A percentile compares a stretch with the other conserved stretches of the same genome.
phyloP scores from a whole-genome alignment of 306 rosid genomes.

The Ormosia semicastrata region DNA sequence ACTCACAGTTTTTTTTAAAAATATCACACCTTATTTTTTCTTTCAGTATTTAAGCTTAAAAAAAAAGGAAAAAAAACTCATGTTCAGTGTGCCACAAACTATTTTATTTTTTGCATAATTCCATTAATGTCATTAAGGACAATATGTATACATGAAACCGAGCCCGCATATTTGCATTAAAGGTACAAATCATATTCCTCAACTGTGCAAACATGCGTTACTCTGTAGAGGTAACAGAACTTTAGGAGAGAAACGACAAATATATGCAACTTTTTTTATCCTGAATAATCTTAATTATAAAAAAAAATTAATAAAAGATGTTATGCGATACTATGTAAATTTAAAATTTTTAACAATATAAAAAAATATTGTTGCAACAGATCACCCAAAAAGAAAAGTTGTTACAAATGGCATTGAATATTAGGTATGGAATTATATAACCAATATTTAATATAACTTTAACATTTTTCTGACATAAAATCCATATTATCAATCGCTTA shows the following conservation, averaged over 20 bases:
- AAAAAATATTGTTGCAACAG: too few relatives aligned
- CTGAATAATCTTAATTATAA: not conserved
- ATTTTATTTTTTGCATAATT: not conserved
- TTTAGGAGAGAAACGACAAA: not conserved
- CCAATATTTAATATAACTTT: too few relatives aligned
- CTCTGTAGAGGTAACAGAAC: slow-evolving; percentile 20
- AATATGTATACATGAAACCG: not conserved
- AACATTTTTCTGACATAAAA: too few relatives aligned
- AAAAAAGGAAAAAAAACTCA: not conserved
- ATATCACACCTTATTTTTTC: too few relatives aligned
- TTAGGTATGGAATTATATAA: not conserved
- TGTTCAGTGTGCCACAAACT: not conserved
- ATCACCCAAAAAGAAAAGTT: not conserved
- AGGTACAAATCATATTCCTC: slow-evolving; percentile 8
- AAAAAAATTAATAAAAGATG: not conserved
- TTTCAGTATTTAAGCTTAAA: too few relatives aligned
- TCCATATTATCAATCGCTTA: not conserved
- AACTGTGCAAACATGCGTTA: slow-evolving; percentile 11
- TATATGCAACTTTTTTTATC: not conserved
- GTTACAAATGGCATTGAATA: not conserved
- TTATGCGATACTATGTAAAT: not conserved
- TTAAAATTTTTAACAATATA: not conserved
- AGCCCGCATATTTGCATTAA: slow-evolving; percentile 16
- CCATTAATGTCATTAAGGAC: not conserved
- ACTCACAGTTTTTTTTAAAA: too few relatives aligned